Evolutionary conservation across 148 eudicot species (phyloP).

Genomic region (Nepenthes mirabilis): DNA sequence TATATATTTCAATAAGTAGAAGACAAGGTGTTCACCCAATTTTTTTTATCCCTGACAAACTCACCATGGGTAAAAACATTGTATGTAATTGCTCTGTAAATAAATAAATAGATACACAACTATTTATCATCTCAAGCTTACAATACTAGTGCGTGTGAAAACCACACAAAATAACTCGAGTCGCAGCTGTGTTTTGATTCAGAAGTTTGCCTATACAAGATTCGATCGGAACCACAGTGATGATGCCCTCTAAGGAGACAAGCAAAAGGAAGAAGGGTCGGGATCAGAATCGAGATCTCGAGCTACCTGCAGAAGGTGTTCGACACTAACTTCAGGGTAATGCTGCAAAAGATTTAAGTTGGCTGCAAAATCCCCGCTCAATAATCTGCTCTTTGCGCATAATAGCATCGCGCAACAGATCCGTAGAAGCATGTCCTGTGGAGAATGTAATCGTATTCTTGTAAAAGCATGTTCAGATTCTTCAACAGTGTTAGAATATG

Average conservation of each 20-base stretch:
- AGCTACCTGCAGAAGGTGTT: constrained; percentile 43
- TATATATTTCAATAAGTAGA: no score
- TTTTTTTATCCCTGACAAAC: no score
- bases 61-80: no score
- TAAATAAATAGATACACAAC: no score
- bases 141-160: no score
- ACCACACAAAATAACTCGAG: no score
- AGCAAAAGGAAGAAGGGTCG: constrained; percentile 19
- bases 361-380: constrained; percentile 49
- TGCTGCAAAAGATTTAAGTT: constrained; percentile 52
- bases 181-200: no score
- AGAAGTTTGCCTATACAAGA: no score
- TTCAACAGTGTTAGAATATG: neutral
- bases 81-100: no score
- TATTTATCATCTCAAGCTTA: no score
- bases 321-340: constrained; percentile 37
- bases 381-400: constrained; percentile 32
- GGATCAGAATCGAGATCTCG: constrained; percentile 27
- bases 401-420: constrained; percentile 65
- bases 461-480: neutral
- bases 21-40: no score
- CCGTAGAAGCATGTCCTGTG: constrained; percentile 54
- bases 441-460: neutral
- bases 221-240: no score
- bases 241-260: constrained; percentile 2